A percentile compares a stretch with the other conserved stretches of the same genome.
Conservation (phyloP, 2,329 filamentous ascomycete species). For the Cladophialophora yegresii region DNA sequence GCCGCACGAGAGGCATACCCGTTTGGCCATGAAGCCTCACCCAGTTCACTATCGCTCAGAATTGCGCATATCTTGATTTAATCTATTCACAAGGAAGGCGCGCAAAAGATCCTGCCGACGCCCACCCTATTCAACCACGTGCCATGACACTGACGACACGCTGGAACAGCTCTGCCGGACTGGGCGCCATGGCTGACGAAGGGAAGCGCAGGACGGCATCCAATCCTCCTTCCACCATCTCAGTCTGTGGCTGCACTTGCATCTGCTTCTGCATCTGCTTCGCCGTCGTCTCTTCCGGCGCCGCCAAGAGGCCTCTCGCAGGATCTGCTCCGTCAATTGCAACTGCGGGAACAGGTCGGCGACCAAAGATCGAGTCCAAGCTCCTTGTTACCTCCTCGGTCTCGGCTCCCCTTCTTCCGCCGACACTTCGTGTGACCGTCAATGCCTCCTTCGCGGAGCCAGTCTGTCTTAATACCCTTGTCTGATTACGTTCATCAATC, state of each 20-base stretch:
- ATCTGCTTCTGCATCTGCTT: background rate
- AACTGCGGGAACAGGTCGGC: background rate
- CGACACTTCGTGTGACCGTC: background rate
- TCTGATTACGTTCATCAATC: conserved; percentile 27
- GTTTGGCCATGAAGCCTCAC: too few relatives aligned
- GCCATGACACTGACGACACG: conserved; percentile 25
- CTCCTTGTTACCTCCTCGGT: conserved; percentile 25
- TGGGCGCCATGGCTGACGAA: conserved; percentile 26
- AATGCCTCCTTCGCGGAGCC: background rate
- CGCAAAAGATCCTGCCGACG: conserved; percentile 54
- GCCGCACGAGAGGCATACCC: too few relatives aligned
- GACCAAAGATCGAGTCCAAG: conserved; percentile 30
- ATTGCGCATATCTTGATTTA: background rate
- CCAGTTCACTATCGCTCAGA: background rate
- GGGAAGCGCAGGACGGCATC: conserved; percentile 27
- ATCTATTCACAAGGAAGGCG: conserved; percentile 42
- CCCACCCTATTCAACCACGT: conserved; percentile 35
- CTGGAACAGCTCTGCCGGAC: conserved; percentile 31
- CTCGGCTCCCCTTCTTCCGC: background rate
- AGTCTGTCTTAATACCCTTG: conserved; percentile 7
- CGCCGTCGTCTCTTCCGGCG: conserved; percentile 3
- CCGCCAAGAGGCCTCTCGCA: background rate
- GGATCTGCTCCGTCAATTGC: background rate
- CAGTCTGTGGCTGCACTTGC: background rate
- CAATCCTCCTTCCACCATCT: conserved; percentile 8